Evolutionary conservation across 2,329 filamentous ascomycete genomes (phyloP).

Genomic region (Sclerotinia minor): DNA sequence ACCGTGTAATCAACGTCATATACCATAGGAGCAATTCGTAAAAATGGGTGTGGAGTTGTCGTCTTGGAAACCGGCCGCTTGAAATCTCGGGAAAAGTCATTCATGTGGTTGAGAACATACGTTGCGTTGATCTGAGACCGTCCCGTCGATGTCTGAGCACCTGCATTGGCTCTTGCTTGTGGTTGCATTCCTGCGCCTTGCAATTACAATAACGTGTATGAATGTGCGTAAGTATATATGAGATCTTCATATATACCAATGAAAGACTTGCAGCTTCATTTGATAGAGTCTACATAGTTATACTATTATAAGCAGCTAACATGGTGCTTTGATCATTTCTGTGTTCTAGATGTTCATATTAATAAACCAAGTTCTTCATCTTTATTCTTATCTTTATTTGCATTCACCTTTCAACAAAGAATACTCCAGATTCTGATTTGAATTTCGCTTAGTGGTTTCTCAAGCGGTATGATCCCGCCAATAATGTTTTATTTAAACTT

Average conservation of each 20-base stretch:
- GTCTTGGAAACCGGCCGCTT: neutral
- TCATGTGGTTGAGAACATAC: neutral
- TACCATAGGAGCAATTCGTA: neutral
- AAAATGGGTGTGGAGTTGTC: neutral
- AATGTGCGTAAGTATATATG: neutral
- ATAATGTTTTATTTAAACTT: neutral
- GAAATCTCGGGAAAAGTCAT: neutral
- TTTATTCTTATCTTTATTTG: constrained; percentile 15
- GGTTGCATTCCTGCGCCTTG: constrained; percentile 2
- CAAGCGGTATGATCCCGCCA: neutral
- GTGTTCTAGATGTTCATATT: neutral
- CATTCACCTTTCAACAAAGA: neutral
- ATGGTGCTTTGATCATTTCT: neutral
- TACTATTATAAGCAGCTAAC: neutral
- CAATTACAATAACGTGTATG: neutral
- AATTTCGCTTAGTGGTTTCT: neutral
- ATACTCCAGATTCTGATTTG: neutral
- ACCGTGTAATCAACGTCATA: neutral
- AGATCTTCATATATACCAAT: neutral
- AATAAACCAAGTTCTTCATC: neutral
- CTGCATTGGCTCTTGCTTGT: neutral
- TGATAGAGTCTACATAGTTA: neutral
- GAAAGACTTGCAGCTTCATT: neutral
- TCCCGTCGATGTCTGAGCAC: neutral
- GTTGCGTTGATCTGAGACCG: neutral